A percentile compares a stretch with the other conserved stretches of the same genome.
Evolutionary conservation across 2,329 filamentous ascomycete genomes (phyloP).

Genomic region (Penicillium italicum): DNA sequence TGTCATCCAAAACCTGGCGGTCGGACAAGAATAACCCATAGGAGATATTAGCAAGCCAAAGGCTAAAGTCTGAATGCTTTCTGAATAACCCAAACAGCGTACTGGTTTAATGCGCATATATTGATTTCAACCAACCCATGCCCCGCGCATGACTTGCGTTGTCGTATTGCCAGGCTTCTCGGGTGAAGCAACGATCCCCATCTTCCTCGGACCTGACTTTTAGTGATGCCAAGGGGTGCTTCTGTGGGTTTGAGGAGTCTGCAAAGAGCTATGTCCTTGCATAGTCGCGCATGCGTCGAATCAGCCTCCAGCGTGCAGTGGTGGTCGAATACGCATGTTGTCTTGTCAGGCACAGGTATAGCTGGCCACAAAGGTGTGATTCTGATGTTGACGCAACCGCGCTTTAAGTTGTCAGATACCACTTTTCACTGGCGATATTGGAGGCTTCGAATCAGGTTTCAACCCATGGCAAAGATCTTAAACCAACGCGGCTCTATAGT

Average conservation of each 20-base stretch:
- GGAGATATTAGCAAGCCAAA: constrained; percentile 66
- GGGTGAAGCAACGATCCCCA: constrained; percentile 49
- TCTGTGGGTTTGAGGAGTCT: constrained; percentile 61
- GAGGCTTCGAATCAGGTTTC: constrained; percentile 13
- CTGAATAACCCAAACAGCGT: constrained; percentile 19
- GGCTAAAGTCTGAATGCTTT: constrained; percentile 51
- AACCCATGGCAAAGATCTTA: constrained; percentile 8
- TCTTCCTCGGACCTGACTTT: constrained; percentile 51
- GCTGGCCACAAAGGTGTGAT: constrained; percentile 47
- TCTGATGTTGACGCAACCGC: constrained; percentile 47
- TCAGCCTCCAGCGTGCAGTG: constrained; percentile 10
- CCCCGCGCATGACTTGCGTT: constrained; percentile 50
- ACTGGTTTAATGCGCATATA: constrained; percentile 50
- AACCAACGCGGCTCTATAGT: constrained; percentile 1
- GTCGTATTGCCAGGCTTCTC: constrained; percentile 56
- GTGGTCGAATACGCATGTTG: constrained; percentile 41
- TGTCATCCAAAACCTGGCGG: constrained; percentile 31
- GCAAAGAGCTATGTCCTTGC: constrained; percentile 54
- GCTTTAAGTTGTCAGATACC: constrained; percentile 29
- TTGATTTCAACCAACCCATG: constrained; percentile 50
- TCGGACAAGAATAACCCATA: constrained; percentile 55
- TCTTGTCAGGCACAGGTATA: constrained; percentile 53
- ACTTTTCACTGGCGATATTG: constrained; percentile 12
- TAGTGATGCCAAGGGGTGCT: constrained; percentile 51
- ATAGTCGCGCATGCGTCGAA: constrained; percentile 47